Percentiles rank a stretch among this genome's conserved stretches.
Evolutionary conservation across 805 yeast genomes (phyloP).

Genomic region (Suhomyces vadensis): DNA sequence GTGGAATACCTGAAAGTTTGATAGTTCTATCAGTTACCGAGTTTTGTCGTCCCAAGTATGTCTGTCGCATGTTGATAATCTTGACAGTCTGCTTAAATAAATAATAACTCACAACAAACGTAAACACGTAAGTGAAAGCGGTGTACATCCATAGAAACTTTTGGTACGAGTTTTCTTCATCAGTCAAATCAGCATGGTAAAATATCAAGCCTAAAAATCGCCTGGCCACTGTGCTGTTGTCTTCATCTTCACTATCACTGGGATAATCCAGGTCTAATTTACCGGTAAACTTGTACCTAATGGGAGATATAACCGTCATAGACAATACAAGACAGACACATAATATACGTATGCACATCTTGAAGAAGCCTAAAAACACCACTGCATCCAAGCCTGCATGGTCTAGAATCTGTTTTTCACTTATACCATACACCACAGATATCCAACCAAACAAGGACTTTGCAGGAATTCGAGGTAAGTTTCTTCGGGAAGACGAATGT

Average conservation of each 20-base stretch:
- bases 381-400: constrained; percentile 94
- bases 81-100: constrained; percentile 69
- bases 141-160: constrained; percentile 84
- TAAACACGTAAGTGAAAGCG: constrained; percentile 82
- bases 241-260: constrained; percentile 25
- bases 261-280: constrained; percentile 51
- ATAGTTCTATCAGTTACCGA: constrained; percentile 91
- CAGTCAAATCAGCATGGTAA: not conserved
- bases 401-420: constrained; percentile 76
- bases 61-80: constrained; percentile 77
- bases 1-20: constrained; percentile 84
- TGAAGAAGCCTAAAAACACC: constrained; percentile 88
- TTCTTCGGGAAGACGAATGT: constrained; percentile 45
- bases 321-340: constrained; percentile 68
- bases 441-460: constrained; percentile 80
- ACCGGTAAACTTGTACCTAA: constrained; percentile 82
- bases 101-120: constrained; percentile 59
- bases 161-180: constrained; percentile 38
- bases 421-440: constrained; percentile 58
- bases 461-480: constrained; percentile 59
- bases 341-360: constrained; percentile 76
- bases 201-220: not conserved
- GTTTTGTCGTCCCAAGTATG: constrained; percentile 79
- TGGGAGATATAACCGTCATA: constrained; percentile 75
- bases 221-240: constrained; percentile 7